phyloP scores from a whole-genome alignment of 139 green algal genomes.

The Coccomyxa sp. region DNA sequence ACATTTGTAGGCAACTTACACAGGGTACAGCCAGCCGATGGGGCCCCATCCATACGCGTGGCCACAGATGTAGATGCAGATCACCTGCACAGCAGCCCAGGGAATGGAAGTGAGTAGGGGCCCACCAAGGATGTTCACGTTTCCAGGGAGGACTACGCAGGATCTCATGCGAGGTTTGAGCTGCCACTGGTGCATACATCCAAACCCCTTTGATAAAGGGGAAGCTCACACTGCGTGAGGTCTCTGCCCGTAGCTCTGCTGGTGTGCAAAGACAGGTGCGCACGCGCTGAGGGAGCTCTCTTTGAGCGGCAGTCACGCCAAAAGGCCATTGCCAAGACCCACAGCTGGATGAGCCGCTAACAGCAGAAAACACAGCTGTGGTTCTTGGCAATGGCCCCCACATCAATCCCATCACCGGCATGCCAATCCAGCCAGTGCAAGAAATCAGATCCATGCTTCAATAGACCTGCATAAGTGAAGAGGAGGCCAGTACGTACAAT shows the following conservation, averaged over 20 bases:
- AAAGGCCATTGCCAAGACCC: not conserved
- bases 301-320: not conserved
- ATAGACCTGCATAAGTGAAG: not conserved
- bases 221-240: not conserved
- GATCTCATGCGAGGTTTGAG: too few species aligned
- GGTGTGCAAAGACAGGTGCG: not conserved
- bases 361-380: not conserved
- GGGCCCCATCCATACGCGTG: conserved; percentile 70
- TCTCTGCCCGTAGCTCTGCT: not conserved
- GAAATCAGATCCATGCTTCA: not conserved
- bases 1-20: not conserved
- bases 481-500: not conserved
- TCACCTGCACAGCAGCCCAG: too few species aligned
- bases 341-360: not conserved
- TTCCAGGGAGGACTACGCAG: too few species aligned
- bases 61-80: conserved; percentile 70
- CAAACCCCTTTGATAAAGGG: not conserved
- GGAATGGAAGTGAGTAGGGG: too few species aligned
- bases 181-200: conserved; percentile 20
- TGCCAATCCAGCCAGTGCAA: not conserved
- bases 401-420: not conserved
- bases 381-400: not conserved
- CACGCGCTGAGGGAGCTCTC: not conserved
- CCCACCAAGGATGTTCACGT: too few species aligned
- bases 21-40: conserved; percentile 23